Conservation (phyloP, 2,329 filamentous ascomycete species). For the Hawksworthiomyces lignivorus region DNA sequence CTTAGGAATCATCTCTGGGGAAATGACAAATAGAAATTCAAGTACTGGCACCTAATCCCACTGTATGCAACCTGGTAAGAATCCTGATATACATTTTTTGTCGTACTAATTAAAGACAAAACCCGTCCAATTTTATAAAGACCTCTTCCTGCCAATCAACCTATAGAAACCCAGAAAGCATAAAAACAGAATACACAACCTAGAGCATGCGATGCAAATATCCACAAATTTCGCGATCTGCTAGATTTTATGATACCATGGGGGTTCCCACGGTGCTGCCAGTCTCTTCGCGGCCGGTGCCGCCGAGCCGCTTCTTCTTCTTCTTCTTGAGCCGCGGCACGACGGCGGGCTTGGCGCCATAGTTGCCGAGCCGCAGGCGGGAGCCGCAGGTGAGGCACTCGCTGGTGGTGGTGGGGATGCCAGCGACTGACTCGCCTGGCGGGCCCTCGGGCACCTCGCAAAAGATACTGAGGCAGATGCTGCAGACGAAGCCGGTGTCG, state of each 20-base stretch:
- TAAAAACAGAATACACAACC: not conserved
- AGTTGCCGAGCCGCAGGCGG: constrained; percentile 63
- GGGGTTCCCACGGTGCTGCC: constrained; percentile 55
- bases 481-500: constrained; percentile 90
- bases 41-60: too few relatives aligned
- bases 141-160: too few relatives aligned
- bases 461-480: constrained; percentile 91
- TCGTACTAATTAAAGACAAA: too few relatives aligned
- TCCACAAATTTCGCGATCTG: too few relatives aligned
- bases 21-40: too few relatives aligned
- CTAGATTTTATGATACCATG: constrained; percentile 3
- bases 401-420: constrained; percentile 31
- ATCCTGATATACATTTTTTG: too few relatives aligned
- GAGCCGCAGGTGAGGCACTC: constrained; percentile 81
- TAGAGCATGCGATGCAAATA: too few relatives aligned
- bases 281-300: constrained; percentile 48
- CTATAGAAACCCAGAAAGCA: not conserved
- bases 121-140: too few relatives aligned
- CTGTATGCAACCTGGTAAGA: too few relatives aligned
- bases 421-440: not conserved
- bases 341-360: constrained; percentile 70
- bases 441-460: constrained; percentile 49
- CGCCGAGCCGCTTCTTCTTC: constrained; percentile 53
- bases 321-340: constrained; percentile 66
- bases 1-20: too few relatives aligned